Evolutionary conservation across 306 rosid species (phyloP).

Genomic region (Dicorynia guianensis): DNA sequence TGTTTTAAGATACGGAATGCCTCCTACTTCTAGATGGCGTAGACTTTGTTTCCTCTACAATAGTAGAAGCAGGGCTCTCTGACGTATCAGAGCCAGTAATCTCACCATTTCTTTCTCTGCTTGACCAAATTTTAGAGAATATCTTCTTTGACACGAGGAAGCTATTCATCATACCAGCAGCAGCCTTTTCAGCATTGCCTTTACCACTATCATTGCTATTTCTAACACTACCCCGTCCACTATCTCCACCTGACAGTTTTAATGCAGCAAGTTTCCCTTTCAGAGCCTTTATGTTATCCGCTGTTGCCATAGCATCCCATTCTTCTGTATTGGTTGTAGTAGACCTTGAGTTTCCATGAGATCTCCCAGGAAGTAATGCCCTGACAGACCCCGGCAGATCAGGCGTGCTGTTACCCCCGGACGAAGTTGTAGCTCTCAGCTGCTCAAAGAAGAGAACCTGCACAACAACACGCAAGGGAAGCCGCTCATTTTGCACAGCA

Average conservation of each 20-base stretch:
- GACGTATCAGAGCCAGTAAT: slow-evolving; percentile 90
- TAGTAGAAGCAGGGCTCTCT: slow-evolving; percentile 85
- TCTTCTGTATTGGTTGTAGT: slow-evolving; percentile 84
- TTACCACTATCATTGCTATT: slow-evolving; percentile 45
- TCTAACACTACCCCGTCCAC: slow-evolving; percentile 40
- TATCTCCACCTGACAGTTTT: slow-evolving; percentile 48
- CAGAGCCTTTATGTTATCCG: slow-evolving; percentile 71
- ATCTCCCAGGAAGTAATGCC: slow-evolving; percentile 70
- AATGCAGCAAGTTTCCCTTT: slow-evolving; percentile 70
- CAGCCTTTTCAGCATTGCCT: slow-evolving; percentile 54
- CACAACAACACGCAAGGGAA: slow-evolving; percentile 82
- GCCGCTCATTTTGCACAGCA: slow-evolving; percentile 92
- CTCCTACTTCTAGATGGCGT: slow-evolving; percentile 89
- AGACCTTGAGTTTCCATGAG: slow-evolving; percentile 89
- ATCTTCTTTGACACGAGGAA: slow-evolving; percentile 68
- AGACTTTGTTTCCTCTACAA: slow-evolving; percentile 82
- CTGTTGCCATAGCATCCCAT: slow-evolving; percentile 81
- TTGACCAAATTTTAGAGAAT: slow-evolving; percentile 89
- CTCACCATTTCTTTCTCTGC: slow-evolving; percentile 77
- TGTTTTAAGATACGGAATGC: slow-evolving; percentile 71
- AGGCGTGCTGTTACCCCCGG: slow-evolving; percentile 68
- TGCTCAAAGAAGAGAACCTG: slow-evolving; percentile 97
- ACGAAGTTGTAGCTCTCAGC: slow-evolving; percentile 65
- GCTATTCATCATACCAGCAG: slow-evolving; percentile 72
- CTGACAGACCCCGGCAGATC: slow-evolving; percentile 70